Conservation (phyloP, 2,329 filamentous ascomycete genomes). For the Aspergillus sp. region DNA sequence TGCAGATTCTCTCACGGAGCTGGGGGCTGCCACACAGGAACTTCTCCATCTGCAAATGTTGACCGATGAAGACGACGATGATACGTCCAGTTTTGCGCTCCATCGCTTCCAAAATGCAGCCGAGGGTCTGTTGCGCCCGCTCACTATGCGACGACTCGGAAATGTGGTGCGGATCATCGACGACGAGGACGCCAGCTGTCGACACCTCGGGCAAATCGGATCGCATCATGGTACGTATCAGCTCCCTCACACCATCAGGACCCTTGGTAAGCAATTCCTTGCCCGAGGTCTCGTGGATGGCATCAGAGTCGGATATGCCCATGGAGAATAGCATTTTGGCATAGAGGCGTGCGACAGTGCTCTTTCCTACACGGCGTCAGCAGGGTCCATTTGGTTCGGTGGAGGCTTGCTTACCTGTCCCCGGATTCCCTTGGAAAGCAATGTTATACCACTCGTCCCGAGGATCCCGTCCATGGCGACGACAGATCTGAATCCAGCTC, state of each 20-base stretch:
- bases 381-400: neutral
- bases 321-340: slow-evolving; percentile 19
- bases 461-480: slow-evolving; percentile 18
- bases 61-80: slow-evolving; percentile 16
- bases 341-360: slow-evolving; percentile 16
- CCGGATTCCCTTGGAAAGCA: slow-evolving; percentile 17
- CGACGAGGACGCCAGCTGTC: slow-evolving; percentile 14
- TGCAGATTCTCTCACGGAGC: slow-evolving; percentile 15
- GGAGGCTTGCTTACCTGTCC: slow-evolving; percentile 9
- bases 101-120: slow-evolving; percentile 13
- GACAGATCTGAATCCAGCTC: slow-evolving; percentile 19
- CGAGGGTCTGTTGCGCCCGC: slow-evolving; percentile 8
- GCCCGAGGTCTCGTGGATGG: slow-evolving; percentile 13
- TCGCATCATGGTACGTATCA: slow-evolving; percentile 12
- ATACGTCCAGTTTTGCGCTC: slow-evolving; percentile 12
- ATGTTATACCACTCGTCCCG: slow-evolving; percentile 21
- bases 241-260: slow-evolving; percentile 4
- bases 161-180: slow-evolving; percentile 14
- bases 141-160: neutral
- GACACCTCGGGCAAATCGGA: slow-evolving; percentile 2
- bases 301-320: slow-evolving; percentile 13
- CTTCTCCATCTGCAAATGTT: slow-evolving; percentile 5
- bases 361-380: slow-evolving; percentile 12
- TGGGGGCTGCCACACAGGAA: slow-evolving; percentile 13
- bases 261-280: slow-evolving; percentile 13